Evolutionary conservation across 352 stramenopile species (phyloP), one percentile per base, ranked within the genome.

Genomic region (Stephanocyclus meneghinianus): DNA sequence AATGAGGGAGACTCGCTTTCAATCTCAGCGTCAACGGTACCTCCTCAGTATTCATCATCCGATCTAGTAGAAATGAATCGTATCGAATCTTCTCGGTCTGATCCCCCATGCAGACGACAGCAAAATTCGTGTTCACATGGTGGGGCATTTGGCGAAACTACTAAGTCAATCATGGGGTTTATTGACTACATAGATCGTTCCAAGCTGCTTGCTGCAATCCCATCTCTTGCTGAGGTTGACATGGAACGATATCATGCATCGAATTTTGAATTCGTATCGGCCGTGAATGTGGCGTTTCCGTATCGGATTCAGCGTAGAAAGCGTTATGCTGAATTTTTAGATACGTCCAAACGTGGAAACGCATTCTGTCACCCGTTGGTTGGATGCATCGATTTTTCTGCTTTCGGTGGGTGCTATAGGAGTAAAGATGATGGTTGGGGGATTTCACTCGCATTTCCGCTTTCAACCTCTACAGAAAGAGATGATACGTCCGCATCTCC

Each of bases 351-450:
- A 11, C 4, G 0, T n/a, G 37, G 51, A 26, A 60, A 61, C 16
- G 45, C 13, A 59, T 71, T 81, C 8, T 60, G 76, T 76, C 74
- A 82, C 40, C 2, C 26, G 50, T 63, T 82, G 2, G 51, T 82
- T 53, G 74, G 74, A 56, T 73, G 61, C 26, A 82, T 82, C 26
- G 48, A 76, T 74, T 40, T 62, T 26, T 53, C n/a, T 69, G 47
- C 60, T 35, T 37, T 11, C 44, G 3, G 21, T 61, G 18, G n/a
- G 15, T 8, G 13, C 29, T 42, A n/a, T 21, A 30, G 63, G 8
- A 59, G 16, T 32, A 26, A 32, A 32, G 10, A 26, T 11, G 18
- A 37, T 6, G 26, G 4, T 26, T n/a, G 26, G 15, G 18, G 10
- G 8, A 7, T 59, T 15, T 59, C 50, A n/a, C 10, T 59, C 10